Evolutionary conservation across 352 stramenopile species (phyloP).

Genomic region (Phytophthora multivora): DNA sequence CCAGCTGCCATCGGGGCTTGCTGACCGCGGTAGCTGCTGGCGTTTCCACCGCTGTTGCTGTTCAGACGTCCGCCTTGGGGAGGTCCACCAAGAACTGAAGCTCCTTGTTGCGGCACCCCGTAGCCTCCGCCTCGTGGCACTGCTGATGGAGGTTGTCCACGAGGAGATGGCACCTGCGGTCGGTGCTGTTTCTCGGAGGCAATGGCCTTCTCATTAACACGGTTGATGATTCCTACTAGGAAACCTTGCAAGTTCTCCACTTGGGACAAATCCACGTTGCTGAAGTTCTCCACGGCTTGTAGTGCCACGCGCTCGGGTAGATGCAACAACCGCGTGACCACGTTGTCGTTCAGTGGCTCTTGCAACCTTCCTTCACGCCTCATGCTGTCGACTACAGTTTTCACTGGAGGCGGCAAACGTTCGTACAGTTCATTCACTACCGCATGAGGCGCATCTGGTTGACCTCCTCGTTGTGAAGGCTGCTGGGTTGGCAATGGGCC

Average conservation of each 20-base stretch:
- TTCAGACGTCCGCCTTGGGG: conserved; percentile 34
- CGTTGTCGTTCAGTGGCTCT: conserved; percentile 78
- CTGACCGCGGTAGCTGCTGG: conserved; percentile 26
- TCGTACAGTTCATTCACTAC: conserved; percentile 57
- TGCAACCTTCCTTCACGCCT: conserved; percentile 53
- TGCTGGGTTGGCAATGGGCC: conserved; percentile 19
- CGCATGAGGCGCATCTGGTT: conserved; percentile 6
- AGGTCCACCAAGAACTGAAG: conserved; percentile 40
- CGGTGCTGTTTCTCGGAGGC: conserved; percentile 42
- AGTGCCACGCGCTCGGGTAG: conserved; percentile 68
- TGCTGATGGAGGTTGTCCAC: conserved; percentile 14
- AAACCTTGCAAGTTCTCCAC: conserved; percentile 84
- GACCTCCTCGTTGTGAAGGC: conserved; percentile 8
- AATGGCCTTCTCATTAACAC: conserved; percentile 70
- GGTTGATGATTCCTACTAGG: conserved; percentile 86
- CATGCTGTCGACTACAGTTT: conserved; percentile 61
- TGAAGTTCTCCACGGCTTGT: conserved; percentile 78
- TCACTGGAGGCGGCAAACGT: conserved; percentile 53
- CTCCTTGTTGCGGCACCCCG: conserved; percentile 10
- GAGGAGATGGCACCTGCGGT: conserved; percentile 32
- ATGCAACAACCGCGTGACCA: conserved; percentile 70
- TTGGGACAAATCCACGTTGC: conserved; percentile 72
- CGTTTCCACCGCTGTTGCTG: conserved; percentile 19
- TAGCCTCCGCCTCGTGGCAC: conserved; percentile 20
- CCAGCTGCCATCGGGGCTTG: conserved; percentile 16